Conservation (phyloP, 441 rosid species). For the Gossypium trilobum region DNA sequence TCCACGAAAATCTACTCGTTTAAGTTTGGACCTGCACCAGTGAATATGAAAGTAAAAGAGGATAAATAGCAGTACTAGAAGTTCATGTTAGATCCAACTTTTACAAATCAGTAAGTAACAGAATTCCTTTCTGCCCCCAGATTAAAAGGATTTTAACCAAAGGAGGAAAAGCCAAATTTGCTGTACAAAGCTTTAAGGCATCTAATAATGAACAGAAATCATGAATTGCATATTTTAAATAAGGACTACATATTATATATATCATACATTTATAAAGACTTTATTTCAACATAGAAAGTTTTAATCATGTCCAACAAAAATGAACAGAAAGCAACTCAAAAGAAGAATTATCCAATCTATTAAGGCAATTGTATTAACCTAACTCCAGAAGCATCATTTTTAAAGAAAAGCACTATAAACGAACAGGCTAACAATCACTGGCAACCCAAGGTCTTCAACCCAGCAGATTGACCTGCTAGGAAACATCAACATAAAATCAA, state of each 20-base stretch:
- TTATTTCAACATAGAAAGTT: neutral
- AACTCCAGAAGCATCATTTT: neutral
- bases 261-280: neutral
- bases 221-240: neutral
- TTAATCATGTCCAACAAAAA: neutral
- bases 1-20: slow-evolving; percentile 32
- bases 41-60: neutral
- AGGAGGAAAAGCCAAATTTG: neutral
- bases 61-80: slow-evolving; percentile 8
- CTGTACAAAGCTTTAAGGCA: neutral
- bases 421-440: neutral
- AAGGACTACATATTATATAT: neutral
- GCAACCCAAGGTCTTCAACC: neutral
- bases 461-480: neutral
- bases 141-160: neutral
- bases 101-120: neutral
- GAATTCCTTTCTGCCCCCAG: neutral
- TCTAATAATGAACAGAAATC: neutral
- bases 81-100: neutral
- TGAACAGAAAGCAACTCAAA: neutral
- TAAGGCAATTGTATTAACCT: neutral
- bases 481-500: neutral
- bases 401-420: neutral
- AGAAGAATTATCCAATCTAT: neutral
- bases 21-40: slow-evolving; percentile 28